Percentiles rank a stretch among this genome's conserved stretches.
Conservation (phyloP, 1,284 basidiomycete species). For the Tilletia horrida region DNA sequence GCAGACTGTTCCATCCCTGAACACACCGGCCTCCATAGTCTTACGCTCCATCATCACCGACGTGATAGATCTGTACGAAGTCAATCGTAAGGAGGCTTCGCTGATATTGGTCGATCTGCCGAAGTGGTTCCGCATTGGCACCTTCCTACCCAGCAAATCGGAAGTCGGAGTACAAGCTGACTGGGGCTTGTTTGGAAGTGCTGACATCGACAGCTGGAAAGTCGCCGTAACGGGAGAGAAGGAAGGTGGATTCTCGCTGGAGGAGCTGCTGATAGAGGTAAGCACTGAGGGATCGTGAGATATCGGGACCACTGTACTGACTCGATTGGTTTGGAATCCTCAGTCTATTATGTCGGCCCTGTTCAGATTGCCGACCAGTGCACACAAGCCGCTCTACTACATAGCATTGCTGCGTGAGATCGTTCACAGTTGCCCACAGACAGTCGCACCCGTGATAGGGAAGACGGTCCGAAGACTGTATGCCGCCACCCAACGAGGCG, state of each 20-base stretch:
- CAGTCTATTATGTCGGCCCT: slow-evolving; percentile 71
- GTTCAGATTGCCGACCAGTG: slow-evolving; percentile 72
- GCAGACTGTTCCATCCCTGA: slow-evolving; percentile 72
- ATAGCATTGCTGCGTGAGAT: slow-evolving; percentile 84
- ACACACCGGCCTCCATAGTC: slow-evolving; percentile 72
- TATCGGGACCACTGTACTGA: not conserved
- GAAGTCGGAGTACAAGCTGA: slow-evolving; percentile 4
- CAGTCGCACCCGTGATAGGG: slow-evolving; percentile 91
- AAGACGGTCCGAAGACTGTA: slow-evolving; percentile 89
- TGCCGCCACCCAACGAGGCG: slow-evolving; percentile 37
- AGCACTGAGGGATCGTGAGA: not conserved
- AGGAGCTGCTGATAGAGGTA: slow-evolving; percentile 48
- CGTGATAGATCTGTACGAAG: slow-evolving; percentile 84
- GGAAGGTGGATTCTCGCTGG: slow-evolving; percentile 40
- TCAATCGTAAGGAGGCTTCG: slow-evolving; percentile 93
- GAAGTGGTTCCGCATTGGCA: slow-evolving; percentile 76
- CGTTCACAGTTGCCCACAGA: slow-evolving; percentile 83
- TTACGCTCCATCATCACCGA: slow-evolving; percentile 76
- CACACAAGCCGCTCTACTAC: slow-evolving; percentile 75
- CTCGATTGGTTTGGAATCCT: not conserved
- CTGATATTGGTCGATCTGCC: slow-evolving; percentile 80
- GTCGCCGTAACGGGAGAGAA: slow-evolving; percentile 33
- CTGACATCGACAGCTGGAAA: not conserved
- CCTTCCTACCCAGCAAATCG: slow-evolving; percentile 57
- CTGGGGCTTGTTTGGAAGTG: slow-evolving; percentile 2